Evolutionary conservation across 1,284 basidiomycete genomes (phyloP).

Genomic region (Microbotryum violaceum): DNA sequence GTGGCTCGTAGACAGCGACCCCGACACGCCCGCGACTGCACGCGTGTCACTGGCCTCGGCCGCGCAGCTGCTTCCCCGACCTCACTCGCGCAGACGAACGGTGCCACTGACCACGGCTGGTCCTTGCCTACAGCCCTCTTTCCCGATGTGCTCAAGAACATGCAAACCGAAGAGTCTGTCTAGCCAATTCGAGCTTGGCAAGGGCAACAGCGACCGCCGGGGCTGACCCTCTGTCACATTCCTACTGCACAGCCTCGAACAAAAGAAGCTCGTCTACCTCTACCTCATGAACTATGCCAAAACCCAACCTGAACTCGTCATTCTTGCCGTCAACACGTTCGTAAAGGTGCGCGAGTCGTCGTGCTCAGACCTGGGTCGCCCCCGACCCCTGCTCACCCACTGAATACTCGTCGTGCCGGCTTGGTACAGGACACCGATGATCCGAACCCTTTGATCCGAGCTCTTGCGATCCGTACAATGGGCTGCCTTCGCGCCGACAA

Average conservation of each 20-base stretch:
- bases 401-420: too few species aligned
- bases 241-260: constrained; percentile 62
- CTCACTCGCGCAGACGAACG: too few species aligned
- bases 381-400: not conserved
- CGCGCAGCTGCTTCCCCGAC: too few species aligned
- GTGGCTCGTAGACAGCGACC: not conserved
- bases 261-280: constrained; percentile 95
- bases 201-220: not conserved
- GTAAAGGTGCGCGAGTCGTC: constrained; percentile 52
- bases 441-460: constrained; percentile 89
- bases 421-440: constrained; percentile 77
- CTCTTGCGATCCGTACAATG: constrained; percentile 96
- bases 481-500: constrained; percentile 93
- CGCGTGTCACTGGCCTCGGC: too few species aligned
- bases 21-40: too few species aligned
- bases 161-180: constrained; percentile 45
- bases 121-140: constrained; percentile 76
- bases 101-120: too few species aligned
- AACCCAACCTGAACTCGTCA: constrained; percentile 94
- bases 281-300: constrained; percentile 99
- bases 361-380: not conserved
- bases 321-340: constrained; percentile 97
- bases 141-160: constrained; percentile 97
- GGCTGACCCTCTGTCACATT: not conserved
- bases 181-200: not conserved